Conservation (phyloP, 2,329 filamentous ascomycete genomes). For the Dothideomycetes sp. region DNA sequence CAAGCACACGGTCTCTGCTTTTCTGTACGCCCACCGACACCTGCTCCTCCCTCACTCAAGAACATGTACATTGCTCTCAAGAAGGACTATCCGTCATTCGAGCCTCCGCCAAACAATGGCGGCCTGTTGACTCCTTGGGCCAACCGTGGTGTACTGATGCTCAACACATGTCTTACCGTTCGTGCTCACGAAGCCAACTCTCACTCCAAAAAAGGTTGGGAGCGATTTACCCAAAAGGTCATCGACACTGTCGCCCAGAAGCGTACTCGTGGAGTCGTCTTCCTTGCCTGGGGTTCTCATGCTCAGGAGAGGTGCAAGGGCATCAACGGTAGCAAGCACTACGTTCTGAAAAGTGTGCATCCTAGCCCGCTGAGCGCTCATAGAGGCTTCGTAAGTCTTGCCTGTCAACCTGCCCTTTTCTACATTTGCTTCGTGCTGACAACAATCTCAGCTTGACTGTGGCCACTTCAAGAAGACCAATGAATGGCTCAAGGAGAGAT, state of each 20-base stretch:
- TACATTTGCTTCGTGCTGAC: neutral
- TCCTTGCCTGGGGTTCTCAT: constrained; percentile 85
- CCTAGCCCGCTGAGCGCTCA: constrained; percentile 84
- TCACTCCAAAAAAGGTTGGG: constrained; percentile 83
- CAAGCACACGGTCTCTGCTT: constrained; percentile 96
- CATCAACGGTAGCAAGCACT: constrained; percentile 64
- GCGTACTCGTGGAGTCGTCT: constrained; percentile 75
- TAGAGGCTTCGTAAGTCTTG: constrained; percentile 59
- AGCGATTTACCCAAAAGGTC: constrained; percentile 80
- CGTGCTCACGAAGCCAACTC: constrained; percentile 80
- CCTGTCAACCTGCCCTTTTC: neutral
- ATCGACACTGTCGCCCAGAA: constrained; percentile 79
- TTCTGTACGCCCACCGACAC: constrained; percentile 81
- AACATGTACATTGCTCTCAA: constrained; percentile 90
- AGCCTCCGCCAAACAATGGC: constrained; percentile 62
- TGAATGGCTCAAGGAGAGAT: constrained; percentile 69
- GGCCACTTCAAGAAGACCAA: constrained; percentile 75
- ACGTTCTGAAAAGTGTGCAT: constrained; percentile 79
- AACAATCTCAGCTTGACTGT: constrained; percentile 36
- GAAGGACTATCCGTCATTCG: constrained; percentile 76
- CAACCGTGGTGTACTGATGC: constrained; percentile 79
- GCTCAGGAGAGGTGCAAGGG: constrained; percentile 70
- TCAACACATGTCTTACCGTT: constrained; percentile 93
- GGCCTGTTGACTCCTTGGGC: constrained; percentile 91
- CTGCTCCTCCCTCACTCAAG: constrained; percentile 76